Evolutionary conservation across 129 eudicot species (phyloP), one percentile per base, ranked within the genome.

Genomic region (Calendula officinalis): DNA sequence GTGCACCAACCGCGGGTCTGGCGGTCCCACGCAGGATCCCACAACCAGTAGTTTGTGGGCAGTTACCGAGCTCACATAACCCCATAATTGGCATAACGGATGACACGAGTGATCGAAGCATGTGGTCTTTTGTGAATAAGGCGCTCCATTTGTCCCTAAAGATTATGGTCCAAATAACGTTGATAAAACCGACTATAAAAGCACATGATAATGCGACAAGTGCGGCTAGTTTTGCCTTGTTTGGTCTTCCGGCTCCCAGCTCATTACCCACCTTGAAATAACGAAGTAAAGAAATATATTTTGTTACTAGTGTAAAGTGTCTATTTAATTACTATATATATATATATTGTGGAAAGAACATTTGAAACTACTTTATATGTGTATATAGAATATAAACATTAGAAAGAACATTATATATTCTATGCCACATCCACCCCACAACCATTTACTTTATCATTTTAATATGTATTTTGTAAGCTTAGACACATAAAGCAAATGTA

Each of bases 1-100:
- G 82, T 15, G 96, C 98, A 12, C 95, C 98, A 7, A 88, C 89
- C 3, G 79, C 95, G 0, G 98, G 98, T 75, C 98, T 73, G 30
- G 98, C 98, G 0, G 95, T 81, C 68, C 95, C 98, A 49, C 98
- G 94, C 17, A 92, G 77, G 70, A 92, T 85, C 51, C 98, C 98
- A 44, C 98, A 92, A 7, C 98, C 96, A 0, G 95, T 88, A 5
- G 98, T 92, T 63, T 92, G 98, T 9, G 98, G 98, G 46, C 95
- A 92, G 85, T 92, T 92, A 4, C 98, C 98, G 0, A 92, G 91
- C 95, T 92, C 98, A 62, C 96, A 92, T 3, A 92, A 77, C 2
- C 98, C 98, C 78, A 92, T 83, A 27, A 92, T 75, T 12, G 98
- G 98, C 83, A 92, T 75, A 8, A 88, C 91, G 7, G 98, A 88